These are phyloP conservation scores for Oryza officinalis DNA, from an alignment of 176 grass and related monocot species.

Conservation along the genomic window DNA sequence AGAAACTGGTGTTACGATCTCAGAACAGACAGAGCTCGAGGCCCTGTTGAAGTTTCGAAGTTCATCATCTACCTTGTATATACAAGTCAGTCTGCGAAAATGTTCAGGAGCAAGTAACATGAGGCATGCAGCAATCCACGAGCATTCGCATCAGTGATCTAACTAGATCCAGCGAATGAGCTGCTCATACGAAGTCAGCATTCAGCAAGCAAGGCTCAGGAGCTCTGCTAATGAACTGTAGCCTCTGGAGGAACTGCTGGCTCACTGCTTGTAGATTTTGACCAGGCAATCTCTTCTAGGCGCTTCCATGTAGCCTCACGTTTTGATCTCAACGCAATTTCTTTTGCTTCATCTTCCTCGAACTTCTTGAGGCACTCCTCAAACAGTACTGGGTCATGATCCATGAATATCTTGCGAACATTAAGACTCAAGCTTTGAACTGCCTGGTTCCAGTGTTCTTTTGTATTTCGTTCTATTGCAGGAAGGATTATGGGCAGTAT, in stretches of 20 bases:
- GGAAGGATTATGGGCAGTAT: slow-evolving; percentile 71
- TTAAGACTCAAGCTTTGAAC: slow-evolving; percentile 76
- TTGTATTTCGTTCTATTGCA: slow-evolving; percentile 63
- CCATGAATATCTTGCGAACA: slow-evolving; percentile 68
- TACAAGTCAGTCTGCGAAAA: slow-evolving; percentile 43
- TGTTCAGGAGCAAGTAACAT: slow-evolving; percentile 25
- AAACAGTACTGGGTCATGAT: slow-evolving; percentile 58
- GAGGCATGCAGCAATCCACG: slow-evolving; percentile 21
- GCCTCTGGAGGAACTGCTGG: slow-evolving; percentile 26
- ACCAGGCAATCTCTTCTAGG: slow-evolving; percentile 58
- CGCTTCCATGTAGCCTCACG: slow-evolving; percentile 67
- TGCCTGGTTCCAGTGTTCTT: slow-evolving; percentile 65
- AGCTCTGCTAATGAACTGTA: slow-evolving; percentile 17
- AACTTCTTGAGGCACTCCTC: slow-evolving; percentile 65
- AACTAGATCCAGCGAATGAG: slow-evolving; percentile 15
- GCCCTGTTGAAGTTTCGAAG: slow-evolving; percentile 9
- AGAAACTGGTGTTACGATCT: slow-evolving; percentile 11
- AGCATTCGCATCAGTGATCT: slow-evolving; percentile 37
- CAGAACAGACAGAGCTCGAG: background rate
- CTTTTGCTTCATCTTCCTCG: slow-evolving; percentile 64
- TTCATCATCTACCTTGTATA: slow-evolving; percentile 23
- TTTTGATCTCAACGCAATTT: slow-evolving; percentile 38
- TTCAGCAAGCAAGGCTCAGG: slow-evolving; percentile 29
- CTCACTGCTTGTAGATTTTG: slow-evolving; percentile 46
- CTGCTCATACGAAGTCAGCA: background rate